phyloP scores from a whole-genome alignment of 1,139 yeast genomes.

The Groenewaldozyma sp. region DNA sequence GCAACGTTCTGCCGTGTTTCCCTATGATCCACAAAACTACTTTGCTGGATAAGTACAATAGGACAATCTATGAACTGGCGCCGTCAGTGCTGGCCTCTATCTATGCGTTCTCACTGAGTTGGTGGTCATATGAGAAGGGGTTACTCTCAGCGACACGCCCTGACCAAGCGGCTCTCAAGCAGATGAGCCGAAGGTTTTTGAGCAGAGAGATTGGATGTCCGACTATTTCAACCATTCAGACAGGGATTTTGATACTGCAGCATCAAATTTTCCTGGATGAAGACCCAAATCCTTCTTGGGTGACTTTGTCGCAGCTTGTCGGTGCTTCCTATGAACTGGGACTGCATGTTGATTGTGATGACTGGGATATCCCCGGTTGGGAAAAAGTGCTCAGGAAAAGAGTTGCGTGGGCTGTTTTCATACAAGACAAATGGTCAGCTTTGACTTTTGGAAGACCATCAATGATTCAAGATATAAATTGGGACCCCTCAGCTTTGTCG shows the following conservation, averaged over 20 bases:
- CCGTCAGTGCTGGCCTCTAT: slow-evolving; percentile 20
- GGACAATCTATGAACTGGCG: slow-evolving; percentile 18
- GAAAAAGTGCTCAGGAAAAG: slow-evolving; percentile 20
- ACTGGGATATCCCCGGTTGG: slow-evolving; percentile 22
- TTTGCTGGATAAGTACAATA: slow-evolving; percentile 18
- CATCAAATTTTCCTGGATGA: slow-evolving; percentile 18
- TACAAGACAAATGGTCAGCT: slow-evolving; percentile 28
- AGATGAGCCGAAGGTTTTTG: slow-evolving; percentile 14
- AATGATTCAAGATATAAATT: slow-evolving; percentile 18
- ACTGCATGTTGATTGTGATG: slow-evolving; percentile 17
- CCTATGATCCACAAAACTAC: slow-evolving; percentile 21
- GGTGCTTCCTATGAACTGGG: slow-evolving; percentile 22
- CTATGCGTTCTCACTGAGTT: slow-evolving; percentile 18
- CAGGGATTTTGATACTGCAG: slow-evolving; percentile 20
- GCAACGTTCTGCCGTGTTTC: slow-evolving; percentile 16
- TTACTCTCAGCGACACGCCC: slow-evolving; percentile 13
- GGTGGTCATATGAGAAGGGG: slow-evolving; percentile 21
- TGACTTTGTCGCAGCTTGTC: slow-evolving; percentile 17
- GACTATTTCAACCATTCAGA: slow-evolving; percentile 21
- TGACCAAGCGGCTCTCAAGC: slow-evolving; percentile 14
- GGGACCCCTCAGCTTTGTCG: slow-evolving; percentile 33
- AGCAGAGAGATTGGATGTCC: slow-evolving; percentile 18
- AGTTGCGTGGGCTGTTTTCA: slow-evolving; percentile 24
- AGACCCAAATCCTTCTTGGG: slow-evolving; percentile 19
- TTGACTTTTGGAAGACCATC: slow-evolving; percentile 24